Percentiles rank a stretch among this genome's conserved stretches.
Evolutionary conservation across 2,329 filamentous ascomycete species (phyloP).

Genomic region (Ophiostoma sp.): DNA sequence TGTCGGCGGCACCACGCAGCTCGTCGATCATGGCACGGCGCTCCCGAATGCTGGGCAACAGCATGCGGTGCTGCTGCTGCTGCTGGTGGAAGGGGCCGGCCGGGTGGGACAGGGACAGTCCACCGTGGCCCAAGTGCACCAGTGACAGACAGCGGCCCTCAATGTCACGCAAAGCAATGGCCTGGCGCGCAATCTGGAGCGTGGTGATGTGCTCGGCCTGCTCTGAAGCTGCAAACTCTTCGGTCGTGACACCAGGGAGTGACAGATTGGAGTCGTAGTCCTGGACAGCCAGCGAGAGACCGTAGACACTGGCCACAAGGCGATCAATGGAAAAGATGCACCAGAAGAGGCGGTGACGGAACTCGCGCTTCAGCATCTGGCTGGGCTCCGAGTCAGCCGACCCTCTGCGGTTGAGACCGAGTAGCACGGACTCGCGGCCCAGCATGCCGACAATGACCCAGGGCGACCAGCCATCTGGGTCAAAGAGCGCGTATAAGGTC

Average conservation of each 20-base stretch:
- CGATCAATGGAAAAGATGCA: constrained; percentile 47
- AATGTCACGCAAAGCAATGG: constrained; percentile 46
- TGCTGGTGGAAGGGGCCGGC: constrained; percentile 17
- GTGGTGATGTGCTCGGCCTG: constrained; percentile 42
- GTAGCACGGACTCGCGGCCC: constrained; percentile 42
- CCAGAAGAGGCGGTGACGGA: constrained; percentile 45
- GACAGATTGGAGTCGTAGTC: constrained; percentile 44
- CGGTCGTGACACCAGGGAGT: constrained; percentile 45
- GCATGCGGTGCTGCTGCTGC: constrained; percentile 2
- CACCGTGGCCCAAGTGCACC: constrained; percentile 34
- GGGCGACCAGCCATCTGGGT: constrained; percentile 43
- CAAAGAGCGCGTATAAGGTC: constrained; percentile 47
- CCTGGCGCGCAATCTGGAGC: constrained; percentile 47
- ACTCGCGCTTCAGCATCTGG: constrained; percentile 34
- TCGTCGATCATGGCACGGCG: constrained; percentile 39
- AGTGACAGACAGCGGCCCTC: constrained; percentile 43
- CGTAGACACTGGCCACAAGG: constrained; percentile 46
- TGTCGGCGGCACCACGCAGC: constrained; percentile 44
- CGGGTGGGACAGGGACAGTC: neutral
- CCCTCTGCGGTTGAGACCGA: constrained; percentile 40
- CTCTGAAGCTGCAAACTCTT: constrained; percentile 46
- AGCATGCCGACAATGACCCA: constrained; percentile 45
- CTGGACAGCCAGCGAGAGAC: constrained; percentile 42
- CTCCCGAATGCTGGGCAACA: constrained; percentile 33
- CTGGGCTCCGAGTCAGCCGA: constrained; percentile 34